phyloP scores from a whole-genome alignment of 192 early-diverging fungal species.

The Rhizophagus prolifer region DNA sequence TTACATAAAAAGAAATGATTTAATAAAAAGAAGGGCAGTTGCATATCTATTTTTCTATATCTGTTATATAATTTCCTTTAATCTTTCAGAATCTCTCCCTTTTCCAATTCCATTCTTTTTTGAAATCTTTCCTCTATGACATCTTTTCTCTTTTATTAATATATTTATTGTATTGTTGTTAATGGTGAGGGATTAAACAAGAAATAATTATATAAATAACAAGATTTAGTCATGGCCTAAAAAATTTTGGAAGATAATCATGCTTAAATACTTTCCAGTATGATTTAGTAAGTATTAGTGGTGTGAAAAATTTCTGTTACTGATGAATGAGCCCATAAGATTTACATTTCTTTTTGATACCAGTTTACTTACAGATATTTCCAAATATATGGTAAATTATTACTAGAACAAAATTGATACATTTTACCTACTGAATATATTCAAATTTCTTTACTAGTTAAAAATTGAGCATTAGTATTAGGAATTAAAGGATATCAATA shows the following conservation, averaged over 20 bases:
- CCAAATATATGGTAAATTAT: background rate
- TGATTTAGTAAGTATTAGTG: background rate
- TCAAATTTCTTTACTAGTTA: background rate
- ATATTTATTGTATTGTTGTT: background rate
- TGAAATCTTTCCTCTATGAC: background rate
- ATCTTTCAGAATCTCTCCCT: no score
- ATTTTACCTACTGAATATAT: no score
- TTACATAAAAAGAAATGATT: conserved; percentile 1
- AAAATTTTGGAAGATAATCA: conserved; percentile 7
- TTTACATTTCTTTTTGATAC: background rate
- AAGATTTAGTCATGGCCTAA: background rate
- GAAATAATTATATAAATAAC: background rate
- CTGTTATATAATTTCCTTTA: conserved; percentile 1
- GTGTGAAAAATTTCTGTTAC: background rate
- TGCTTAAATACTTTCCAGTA: conserved; percentile 8
- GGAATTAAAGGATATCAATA: background rate
- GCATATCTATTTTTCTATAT: background rate
- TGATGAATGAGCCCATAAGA: background rate
- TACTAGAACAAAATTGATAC: background rate
- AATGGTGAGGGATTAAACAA: background rate
- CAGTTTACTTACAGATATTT: background rate
- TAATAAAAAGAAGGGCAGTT: background rate
- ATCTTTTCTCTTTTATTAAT: background rate
- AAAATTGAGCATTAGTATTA: background rate
- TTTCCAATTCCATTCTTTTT: background rate